A percentile compares a stretch with the other conserved stretches of the same genome.
These are phyloP conservation scores for Hyaloscypha bicolor DNA, from an alignment of 495 filamentous ascomycete genomes.

Conservation along the genomic window DNA sequence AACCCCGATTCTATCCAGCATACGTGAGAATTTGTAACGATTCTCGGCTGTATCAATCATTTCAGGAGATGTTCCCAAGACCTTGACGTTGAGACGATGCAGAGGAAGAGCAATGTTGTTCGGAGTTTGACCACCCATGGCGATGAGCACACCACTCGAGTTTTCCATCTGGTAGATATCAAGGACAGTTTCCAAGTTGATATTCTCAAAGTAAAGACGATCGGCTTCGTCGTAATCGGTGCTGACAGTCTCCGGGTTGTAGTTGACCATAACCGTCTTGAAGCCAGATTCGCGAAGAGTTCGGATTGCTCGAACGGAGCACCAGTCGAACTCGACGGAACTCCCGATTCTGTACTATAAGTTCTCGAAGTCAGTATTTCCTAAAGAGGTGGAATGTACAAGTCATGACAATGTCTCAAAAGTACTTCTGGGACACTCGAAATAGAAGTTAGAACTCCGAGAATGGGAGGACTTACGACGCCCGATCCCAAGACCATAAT, in stretches of 20 bases:
- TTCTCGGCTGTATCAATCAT: slow-evolving; percentile 99
- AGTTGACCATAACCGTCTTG: slow-evolving; percentile 99
- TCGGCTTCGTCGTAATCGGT: slow-evolving; percentile 98
- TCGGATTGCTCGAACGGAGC: slow-evolving; percentile 93
- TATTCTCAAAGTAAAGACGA: slow-evolving; percentile 95
- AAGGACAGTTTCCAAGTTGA: slow-evolving; percentile 89
- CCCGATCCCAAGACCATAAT: slow-evolving; percentile 93
- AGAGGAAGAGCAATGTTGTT: slow-evolving; percentile 97
- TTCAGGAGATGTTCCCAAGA: slow-evolving; percentile 93
- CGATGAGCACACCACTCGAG: slow-evolving; percentile 89
- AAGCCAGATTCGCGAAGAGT: slow-evolving; percentile 84
- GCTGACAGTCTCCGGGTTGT: slow-evolving; percentile 91
- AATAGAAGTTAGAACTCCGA: too few species aligned
- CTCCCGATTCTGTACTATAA: slow-evolving; percentile 84
- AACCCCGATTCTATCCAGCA: slow-evolving; percentile 92
- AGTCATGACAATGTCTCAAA: too few species aligned
- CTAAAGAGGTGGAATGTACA: too few species aligned
- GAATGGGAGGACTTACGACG: slow-evolving; percentile 44
- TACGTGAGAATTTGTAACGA: slow-evolving; percentile 97
- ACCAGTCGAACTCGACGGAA: slow-evolving; percentile 99
- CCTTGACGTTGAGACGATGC: slow-evolving; percentile 84
- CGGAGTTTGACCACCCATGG: slow-evolving; percentile 97
- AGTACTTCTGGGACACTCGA: too few species aligned
- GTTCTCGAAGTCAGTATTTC: too few species aligned
- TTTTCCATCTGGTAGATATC: slow-evolving; percentile 94